These are phyloP conservation scores for Lepidium didymum DNA, from an alignment of 345 rosid genomes.

Conservation along the genomic window DNA sequence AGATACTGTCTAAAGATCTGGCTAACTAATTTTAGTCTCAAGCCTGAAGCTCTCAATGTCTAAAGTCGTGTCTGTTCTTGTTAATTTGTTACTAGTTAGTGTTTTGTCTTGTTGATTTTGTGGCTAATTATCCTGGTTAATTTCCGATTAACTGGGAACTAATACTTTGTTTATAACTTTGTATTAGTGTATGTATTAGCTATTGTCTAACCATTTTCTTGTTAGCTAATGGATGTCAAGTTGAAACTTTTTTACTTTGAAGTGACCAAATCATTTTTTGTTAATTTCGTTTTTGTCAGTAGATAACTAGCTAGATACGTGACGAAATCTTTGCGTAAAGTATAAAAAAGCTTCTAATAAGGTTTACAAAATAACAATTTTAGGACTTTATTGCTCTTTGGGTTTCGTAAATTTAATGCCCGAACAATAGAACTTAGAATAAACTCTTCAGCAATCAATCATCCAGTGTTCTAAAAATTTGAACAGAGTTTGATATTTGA, in stretches of 20 bases:
- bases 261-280: neutral
- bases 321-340: neutral
- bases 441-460: too few species aligned
- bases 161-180: slow-evolving; percentile 10
- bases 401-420: too few species aligned
- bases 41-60: neutral
- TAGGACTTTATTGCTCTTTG: too few species aligned
- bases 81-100: neutral
- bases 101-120: slow-evolving; percentile 1
- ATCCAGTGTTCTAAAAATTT: too few species aligned
- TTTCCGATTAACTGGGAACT: slow-evolving; percentile 21
- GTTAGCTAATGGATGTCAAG: neutral
- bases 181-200: slow-evolving; percentile 24
- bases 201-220: neutral
- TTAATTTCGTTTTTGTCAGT: too few species aligned
- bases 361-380: neutral
- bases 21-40: slow-evolving; percentile 1
- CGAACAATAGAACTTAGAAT: too few species aligned
- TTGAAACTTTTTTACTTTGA: neutral
- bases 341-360: neutral
- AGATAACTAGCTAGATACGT: too few species aligned
- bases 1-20: slow-evolving; percentile 12
- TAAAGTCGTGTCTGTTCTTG: neutral
- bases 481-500: too few species aligned
- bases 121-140: slow-evolving; percentile 28